Evolutionary conservation across 129 eudicot genomes (phyloP).

Genomic region (Flaveria linearis): DNA sequence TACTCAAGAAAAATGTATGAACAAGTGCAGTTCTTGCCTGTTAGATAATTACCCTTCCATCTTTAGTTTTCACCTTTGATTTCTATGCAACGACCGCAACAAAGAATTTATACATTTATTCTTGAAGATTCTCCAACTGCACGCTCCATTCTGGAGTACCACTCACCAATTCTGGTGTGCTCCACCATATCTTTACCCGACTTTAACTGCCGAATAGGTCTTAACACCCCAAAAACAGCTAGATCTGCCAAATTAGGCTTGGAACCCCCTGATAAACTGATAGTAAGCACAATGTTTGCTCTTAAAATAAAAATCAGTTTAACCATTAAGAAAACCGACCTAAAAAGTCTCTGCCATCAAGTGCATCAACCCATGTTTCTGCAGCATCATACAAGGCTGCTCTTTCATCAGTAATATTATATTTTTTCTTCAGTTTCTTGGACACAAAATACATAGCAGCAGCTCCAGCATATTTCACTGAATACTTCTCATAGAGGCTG

Average conservation of each 20-base stretch:
- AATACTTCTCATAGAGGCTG: slow-evolving; percentile 27
- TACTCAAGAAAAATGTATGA: neutral
- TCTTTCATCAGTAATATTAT: slow-evolving; percentile 55
- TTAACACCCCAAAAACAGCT: slow-evolving; percentile 45
- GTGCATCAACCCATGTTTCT: slow-evolving; percentile 58
- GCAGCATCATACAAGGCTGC: slow-evolving; percentile 54
- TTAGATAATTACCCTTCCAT: neutral
- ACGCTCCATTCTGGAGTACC: slow-evolving; percentile 45
- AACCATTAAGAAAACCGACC: slow-evolving; percentile 25
- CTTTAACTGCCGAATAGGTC: slow-evolving; percentile 40
- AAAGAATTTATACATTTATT: slow-evolving; percentile 32
- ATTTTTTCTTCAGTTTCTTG: slow-evolving; percentile 53
- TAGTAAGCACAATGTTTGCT: slow-evolving; percentile 9
- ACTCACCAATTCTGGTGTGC: slow-evolving; percentile 43
- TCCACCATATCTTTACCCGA: slow-evolving; percentile 52
- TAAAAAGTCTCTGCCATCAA: slow-evolving; percentile 51
- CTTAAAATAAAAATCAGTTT: neutral
- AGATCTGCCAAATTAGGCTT: slow-evolving; percentile 48
- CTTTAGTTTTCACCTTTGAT: neutral
- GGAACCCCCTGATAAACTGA: slow-evolving; percentile 36
- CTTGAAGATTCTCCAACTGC: slow-evolving; percentile 48
- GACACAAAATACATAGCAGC: slow-evolving; percentile 63
- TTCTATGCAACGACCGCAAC: neutral
- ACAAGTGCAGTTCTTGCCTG: neutral
- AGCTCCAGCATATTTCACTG: slow-evolving; percentile 54